Conservation (phyloP, 2,329 filamentous ascomycete species). For the Colletotrichum endophyticum region DNA sequence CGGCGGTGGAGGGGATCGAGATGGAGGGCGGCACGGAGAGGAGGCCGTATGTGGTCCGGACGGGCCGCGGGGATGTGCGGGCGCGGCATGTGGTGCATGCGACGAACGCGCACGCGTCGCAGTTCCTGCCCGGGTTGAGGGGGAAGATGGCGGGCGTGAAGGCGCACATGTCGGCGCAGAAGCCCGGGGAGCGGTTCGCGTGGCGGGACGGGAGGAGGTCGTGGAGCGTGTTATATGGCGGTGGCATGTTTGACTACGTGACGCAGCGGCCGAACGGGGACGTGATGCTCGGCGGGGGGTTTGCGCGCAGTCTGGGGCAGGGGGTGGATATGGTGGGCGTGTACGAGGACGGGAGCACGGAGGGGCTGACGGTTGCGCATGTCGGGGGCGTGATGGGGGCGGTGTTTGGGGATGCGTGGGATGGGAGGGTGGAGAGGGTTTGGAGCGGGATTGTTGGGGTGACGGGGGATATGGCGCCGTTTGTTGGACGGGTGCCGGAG, state of each 20-base stretch:
- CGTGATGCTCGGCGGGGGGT: constrained; percentile 61
- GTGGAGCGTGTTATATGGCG: constrained; percentile 54
- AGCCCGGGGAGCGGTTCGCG: constrained; percentile 34
- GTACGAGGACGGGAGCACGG: constrained; percentile 48
- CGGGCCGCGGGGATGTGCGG: constrained; percentile 46
- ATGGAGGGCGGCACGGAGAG: constrained; percentile 4
- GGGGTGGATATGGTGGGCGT: constrained; percentile 52
- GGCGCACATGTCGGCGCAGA: constrained; percentile 57
- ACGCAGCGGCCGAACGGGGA: constrained; percentile 53
- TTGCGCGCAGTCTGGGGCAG: constrained; percentile 43
- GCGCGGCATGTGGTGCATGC: constrained; percentile 60
- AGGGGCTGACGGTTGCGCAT: constrained; percentile 42
- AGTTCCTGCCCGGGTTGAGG: constrained; percentile 55
- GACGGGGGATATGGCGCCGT: constrained; percentile 53
- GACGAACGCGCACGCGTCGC: constrained; percentile 58
- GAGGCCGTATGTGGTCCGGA: constrained; percentile 47
- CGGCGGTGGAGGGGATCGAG: constrained; percentile 32
- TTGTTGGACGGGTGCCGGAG: constrained; percentile 50
- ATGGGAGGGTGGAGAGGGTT: constrained; percentile 36
- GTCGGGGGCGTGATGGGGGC: constrained; percentile 46
- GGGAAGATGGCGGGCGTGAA: constrained; percentile 48
- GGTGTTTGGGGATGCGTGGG: constrained; percentile 45
- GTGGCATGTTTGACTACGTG: constrained; percentile 53
- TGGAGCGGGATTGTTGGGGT: constrained; percentile 57
- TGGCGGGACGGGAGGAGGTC: constrained; percentile 41